Conservation (phyloP, 257 asterid genomes). For the Ligustrum vulgare region DNA sequence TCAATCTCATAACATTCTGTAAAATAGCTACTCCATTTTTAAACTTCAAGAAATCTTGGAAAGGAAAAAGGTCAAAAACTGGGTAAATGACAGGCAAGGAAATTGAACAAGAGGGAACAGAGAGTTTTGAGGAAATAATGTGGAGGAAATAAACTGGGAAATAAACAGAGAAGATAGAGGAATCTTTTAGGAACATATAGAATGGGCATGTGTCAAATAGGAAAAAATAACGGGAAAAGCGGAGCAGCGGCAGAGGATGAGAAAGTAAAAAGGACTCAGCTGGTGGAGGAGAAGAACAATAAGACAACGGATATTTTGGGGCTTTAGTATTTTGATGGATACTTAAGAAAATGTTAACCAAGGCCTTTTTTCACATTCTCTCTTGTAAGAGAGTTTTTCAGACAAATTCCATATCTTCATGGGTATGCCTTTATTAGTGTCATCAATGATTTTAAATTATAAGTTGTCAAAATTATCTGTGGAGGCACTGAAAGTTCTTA, state of each 20-base stretch:
- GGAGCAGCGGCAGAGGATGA: background rate
- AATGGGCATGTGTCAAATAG: background rate
- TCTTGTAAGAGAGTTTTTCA: background rate
- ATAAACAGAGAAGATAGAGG: background rate
- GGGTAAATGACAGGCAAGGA: background rate
- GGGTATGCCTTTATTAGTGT: background rate
- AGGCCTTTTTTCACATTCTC: background rate
- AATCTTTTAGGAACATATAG: background rate
- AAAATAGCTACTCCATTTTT: background rate
- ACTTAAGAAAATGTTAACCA: background rate
- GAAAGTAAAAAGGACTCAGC: background rate
- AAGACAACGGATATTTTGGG: background rate
- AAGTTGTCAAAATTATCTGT: background rate
- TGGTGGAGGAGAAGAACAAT: background rate
- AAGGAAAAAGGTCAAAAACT: background rate
- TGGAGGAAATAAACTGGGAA: background rate
- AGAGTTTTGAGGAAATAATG: background rate
- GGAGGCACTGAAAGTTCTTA: constrained; percentile 1
- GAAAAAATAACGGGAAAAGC: background rate
- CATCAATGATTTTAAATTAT: background rate
- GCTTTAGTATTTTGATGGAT: background rate
- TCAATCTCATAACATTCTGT: background rate
- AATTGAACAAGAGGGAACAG: background rate
- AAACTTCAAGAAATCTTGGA: background rate
- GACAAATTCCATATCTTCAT: background rate